A percentile compares a stretch with the other conserved stretches of the same genome.
Evolutionary conservation across 371 early-diverging fungal species (phyloP).

Genomic region (Parasitella parasitica): DNA sequence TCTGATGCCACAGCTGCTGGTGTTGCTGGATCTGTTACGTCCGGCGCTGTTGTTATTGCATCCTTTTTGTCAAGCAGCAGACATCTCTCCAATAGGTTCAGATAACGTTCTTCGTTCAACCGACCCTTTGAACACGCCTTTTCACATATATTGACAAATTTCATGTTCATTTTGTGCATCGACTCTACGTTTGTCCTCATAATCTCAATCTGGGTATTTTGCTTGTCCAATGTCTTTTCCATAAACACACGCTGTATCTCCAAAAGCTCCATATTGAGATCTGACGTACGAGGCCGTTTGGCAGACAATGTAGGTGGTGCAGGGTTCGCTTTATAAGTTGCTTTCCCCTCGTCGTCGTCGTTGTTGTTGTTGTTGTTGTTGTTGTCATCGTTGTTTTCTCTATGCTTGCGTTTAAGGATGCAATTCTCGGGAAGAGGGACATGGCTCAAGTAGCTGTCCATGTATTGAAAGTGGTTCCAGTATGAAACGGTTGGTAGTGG

Average conservation of each 20-base stretch:
- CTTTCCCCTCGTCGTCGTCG: background rate
- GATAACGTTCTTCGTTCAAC: conserved; percentile 1
- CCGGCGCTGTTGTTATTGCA: background rate
- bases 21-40: background rate
- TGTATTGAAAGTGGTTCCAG: conserved; percentile 15
- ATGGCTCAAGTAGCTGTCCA: conserved; percentile 8
- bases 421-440: conserved; percentile 4
- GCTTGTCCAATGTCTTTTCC: conserved; percentile 1
- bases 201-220: conserved; percentile 2
- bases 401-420: background rate
- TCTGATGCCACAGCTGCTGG: background rate
- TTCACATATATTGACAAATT: conserved; percentile 6
- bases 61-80: background rate
- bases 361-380: no score
- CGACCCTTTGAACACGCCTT: background rate
- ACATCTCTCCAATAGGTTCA: conserved; percentile 3
- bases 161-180: conserved; percentile 5
- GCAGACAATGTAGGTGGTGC: background rate
- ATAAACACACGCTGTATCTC: background rate
- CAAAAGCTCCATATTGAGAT: background rate
- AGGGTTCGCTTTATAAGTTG: background rate
- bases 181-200: background rate
- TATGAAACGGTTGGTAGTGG: conserved; percentile 1
- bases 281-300: background rate
- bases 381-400: background rate